Conservation (phyloP, 177 flowering plant species). For the Viscum album region DNA sequence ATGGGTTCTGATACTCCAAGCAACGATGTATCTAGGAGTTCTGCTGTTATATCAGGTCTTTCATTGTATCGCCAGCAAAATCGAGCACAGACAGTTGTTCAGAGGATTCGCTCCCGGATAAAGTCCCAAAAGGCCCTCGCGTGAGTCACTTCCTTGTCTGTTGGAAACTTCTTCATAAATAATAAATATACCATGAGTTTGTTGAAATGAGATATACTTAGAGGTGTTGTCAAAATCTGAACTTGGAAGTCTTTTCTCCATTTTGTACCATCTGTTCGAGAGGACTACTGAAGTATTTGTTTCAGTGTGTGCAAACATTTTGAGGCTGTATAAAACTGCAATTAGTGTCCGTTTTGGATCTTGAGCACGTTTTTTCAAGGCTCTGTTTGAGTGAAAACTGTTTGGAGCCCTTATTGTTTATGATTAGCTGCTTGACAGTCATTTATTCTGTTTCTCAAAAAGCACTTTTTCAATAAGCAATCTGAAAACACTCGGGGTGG, state of each 20-base stretch:
- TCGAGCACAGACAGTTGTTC: slow-evolving; percentile 69
- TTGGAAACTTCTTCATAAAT: slow-evolving; percentile 20
- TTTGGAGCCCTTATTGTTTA: too few relatives aligned
- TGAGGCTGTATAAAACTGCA: slow-evolving; percentile 4
- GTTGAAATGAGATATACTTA: neutral
- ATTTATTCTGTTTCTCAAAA: too few relatives aligned
- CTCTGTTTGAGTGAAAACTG: too few relatives aligned
- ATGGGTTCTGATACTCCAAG: slow-evolving; percentile 28
- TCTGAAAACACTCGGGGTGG: too few relatives aligned
- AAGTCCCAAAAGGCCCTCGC: slow-evolving; percentile 85
- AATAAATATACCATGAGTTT: slow-evolving; percentile 1
- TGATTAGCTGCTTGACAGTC: too few relatives aligned
- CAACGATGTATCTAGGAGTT: slow-evolving; percentile 32
- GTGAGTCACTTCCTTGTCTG: slow-evolving; percentile 69
- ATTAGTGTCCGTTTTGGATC: neutral
- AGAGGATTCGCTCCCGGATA: slow-evolving; percentile 67
- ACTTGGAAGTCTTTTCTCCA: neutral
- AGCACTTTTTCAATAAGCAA: too few relatives aligned
- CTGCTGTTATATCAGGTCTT: slow-evolving; percentile 53
- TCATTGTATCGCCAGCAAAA: slow-evolving; percentile 77
- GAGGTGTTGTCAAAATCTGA: neutral
- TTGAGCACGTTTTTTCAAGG: too few relatives aligned
- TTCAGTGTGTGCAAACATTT: slow-evolving; percentile 9
- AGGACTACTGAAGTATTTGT: slow-evolving; percentile 4
- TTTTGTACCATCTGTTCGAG: neutral